Conservation (phyloP, 306 rosid genomes). For the Rubus idaeus region DNA sequence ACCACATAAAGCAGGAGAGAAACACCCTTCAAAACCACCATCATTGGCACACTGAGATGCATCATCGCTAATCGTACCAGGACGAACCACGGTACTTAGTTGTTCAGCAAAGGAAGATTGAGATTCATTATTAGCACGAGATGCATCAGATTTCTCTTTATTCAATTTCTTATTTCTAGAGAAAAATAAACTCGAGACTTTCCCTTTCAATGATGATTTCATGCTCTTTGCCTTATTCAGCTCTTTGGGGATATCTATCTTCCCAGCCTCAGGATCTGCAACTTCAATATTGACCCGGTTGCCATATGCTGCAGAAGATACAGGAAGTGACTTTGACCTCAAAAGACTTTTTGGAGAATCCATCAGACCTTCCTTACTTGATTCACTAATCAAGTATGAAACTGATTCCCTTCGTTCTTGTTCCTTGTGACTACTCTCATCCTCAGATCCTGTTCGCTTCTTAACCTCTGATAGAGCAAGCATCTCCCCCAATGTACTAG, state of each 20-base stretch:
- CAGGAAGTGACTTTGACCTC: conserved; percentile 84
- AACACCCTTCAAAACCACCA: conserved; percentile 49
- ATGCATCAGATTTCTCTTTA: conserved; percentile 53
- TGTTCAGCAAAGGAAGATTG: conserved; percentile 39
- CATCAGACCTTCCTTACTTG: conserved; percentile 39
- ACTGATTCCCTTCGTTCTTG: conserved; percentile 47
- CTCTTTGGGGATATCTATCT: conserved; percentile 44
- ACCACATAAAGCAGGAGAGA: conserved; percentile 39
- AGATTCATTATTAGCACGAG: conserved; percentile 41
- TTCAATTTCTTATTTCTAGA: conserved; percentile 68
- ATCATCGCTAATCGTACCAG: conserved; percentile 39
- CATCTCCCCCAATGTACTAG: conserved; percentile 93
- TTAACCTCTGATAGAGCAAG: conserved; percentile 72
- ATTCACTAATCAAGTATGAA: conserved; percentile 43
- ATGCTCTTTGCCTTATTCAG: conserved; percentile 56
- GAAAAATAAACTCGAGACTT: conserved; percentile 81
- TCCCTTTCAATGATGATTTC: conserved; percentile 80
- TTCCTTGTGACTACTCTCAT: conserved; percentile 37
- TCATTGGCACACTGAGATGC: conserved; percentile 44
- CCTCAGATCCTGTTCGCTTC: conserved; percentile 48
- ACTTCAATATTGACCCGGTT: conserved; percentile 39
- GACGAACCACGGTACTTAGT: conserved; percentile 30
- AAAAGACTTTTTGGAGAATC: conserved; percentile 53
- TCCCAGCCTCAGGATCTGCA: conserved; percentile 42
- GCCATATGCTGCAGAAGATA: conserved; percentile 51